Evolutionary conservation across 2,329 filamentous ascomycete genomes (phyloP), one percentile per base, ranked within the genome.

Genomic region (Didymella keratinophila): DNA sequence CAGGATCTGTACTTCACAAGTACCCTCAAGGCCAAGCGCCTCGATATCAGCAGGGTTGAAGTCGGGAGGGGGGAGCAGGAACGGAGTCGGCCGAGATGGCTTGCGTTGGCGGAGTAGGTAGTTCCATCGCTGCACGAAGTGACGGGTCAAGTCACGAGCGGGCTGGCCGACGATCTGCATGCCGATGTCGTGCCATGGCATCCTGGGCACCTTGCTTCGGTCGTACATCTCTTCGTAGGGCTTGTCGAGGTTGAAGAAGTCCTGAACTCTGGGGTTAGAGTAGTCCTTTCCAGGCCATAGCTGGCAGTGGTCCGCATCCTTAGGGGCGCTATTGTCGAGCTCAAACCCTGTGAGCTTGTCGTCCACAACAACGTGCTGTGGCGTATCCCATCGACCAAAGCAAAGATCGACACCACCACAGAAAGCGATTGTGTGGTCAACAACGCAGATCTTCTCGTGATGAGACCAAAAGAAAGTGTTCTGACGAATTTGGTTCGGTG

Each of bases 401-500:
- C 95, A 99, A 21, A 99, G 82, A 80, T 99, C 95, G 62, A 99
- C 92, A 34, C 95, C 95, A 60, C 95, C 95, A 47, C 97, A 89
- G 75, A 99, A 98, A 11, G 94, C 95, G 48, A 98, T 88, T 52
- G 94, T 95, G 72, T 98, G 95, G 74, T 99, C 95, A 18, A 99
- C 91, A 39, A 99, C 88, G 71, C 93, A 94, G n/a, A 99, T 86
- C 78, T 99, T 99, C 76, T 99, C 95, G 78, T 99, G 95, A 74
- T 99, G 95, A 1, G 95, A 95, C 83, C 96, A 99, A 82, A 99
- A 99, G 81, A 99, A 99, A 44, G 97, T 96, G 71, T 98, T 98
- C 79, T 99, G 96, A 72, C 96, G 91, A 78, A 98, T 93, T 78
- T 99, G 95, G 69, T 99, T 97, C 0, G 95, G 95, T 3, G 95